phyloP scores from a whole-genome alignment of 2,329 filamentous ascomycete genomes.

The Cercospora zeina region DNA sequence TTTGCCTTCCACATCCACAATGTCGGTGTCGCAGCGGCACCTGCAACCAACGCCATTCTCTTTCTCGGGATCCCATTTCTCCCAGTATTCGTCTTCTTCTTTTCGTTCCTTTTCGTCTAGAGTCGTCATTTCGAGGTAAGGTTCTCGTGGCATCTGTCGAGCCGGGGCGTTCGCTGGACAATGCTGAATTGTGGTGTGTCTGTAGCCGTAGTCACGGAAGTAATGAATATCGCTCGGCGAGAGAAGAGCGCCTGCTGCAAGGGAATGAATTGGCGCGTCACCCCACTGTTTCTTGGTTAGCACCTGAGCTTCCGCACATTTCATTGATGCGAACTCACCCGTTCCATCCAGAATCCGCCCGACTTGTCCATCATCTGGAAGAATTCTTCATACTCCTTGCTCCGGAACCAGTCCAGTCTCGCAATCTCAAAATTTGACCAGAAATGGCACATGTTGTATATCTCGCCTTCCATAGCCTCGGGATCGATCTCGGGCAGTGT shows the following conservation, averaged over 20 bases:
- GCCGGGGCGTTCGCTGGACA: conserved; percentile 93
- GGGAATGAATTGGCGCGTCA: conserved; percentile 96
- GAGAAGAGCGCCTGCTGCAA: conserved; percentile 86
- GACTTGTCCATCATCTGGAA: conserved; percentile 99
- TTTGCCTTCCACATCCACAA: conserved; percentile 96
- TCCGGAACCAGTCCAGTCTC: conserved; percentile 89
- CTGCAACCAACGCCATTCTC: conserved; percentile 97
- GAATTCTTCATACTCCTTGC: conserved; percentile 96
- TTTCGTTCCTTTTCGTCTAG: conserved; percentile 71
- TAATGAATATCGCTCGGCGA: conserved; percentile 86
- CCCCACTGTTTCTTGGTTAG: conserved; percentile 73
- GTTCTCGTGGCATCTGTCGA: conserved; percentile 76
- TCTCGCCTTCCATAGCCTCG: conserved; percentile 94
- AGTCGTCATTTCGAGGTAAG: conserved; percentile 59
- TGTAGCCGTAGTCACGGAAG: conserved; percentile 97
- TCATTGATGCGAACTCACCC: conserved; percentile 60
- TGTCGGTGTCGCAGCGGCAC: conserved; percentile 95
- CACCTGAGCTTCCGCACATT: conserved; percentile 34
- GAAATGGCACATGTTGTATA: conserved; percentile 99
- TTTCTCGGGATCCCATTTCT: conserved; percentile 77
- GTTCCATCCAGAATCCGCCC: conserved; percentile 98
- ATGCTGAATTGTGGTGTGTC: conserved; percentile 98
- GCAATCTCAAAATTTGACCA: conserved; percentile 99
- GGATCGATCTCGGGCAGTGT: conserved; percentile 79
- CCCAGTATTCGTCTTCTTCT: conserved; percentile 97